Percentiles rank a stretch among this genome's conserved stretches.
These are phyloP conservation scores for Alternaria incomplexa DNA, from an alignment of 2,329 filamentous ascomycete species.

Conservation along the genomic window DNA sequence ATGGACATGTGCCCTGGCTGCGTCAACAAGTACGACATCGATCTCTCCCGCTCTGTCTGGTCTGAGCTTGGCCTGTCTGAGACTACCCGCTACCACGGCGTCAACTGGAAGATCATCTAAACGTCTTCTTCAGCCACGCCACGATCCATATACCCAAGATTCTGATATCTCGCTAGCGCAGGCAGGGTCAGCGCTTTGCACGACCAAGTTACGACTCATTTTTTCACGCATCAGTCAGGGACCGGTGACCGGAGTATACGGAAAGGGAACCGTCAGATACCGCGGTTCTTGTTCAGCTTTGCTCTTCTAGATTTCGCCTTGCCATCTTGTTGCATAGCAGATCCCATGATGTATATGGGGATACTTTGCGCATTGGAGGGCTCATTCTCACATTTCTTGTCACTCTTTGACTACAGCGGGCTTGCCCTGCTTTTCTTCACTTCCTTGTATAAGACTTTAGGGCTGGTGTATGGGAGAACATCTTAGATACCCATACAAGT, in stretches of 20 bases:
- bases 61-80: conserved; percentile 28
- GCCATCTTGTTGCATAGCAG: conserved; percentile 4
- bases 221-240: conserved; percentile 34
- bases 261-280: conserved; percentile 15
- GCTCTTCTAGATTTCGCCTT: conserved; percentile 12
- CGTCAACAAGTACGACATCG: conserved; percentile 30
- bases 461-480: conserved; percentile 20
- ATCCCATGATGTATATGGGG: conserved; percentile 32
- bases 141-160: conserved; percentile 39
- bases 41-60: conserved; percentile 42
- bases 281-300: conserved; percentile 15
- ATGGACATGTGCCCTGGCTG: conserved; percentile 47
- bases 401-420: conserved; percentile 27
- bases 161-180: conserved; percentile 44
- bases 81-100: conserved; percentile 32
- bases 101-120: conserved; percentile 34
- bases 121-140: conserved; percentile 20
- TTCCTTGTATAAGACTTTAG: conserved; percentile 38
- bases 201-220: conserved; percentile 41
- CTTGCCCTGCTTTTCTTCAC: conserved; percentile 9
- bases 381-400: conserved; percentile 31
- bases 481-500: conserved; percentile 23
- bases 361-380: conserved; percentile 8
- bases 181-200: conserved; percentile 50
- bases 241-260: conserved; percentile 24